phyloP scores from a whole-genome alignment of 2,329 filamentous ascomycete species.

The Penicillium digitatum region DNA sequence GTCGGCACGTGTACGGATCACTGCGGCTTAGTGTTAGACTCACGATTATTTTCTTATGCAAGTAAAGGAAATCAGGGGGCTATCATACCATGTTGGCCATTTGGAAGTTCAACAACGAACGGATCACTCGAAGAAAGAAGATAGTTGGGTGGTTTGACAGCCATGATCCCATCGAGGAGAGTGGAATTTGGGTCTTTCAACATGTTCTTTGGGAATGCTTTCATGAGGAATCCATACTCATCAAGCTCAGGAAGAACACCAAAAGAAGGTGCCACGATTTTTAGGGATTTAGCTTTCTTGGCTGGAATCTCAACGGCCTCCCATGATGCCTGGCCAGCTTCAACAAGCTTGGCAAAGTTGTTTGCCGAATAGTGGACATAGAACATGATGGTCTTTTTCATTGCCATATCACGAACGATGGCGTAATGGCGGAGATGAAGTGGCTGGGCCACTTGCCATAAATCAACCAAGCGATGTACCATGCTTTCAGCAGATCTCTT shows the following conservation, averaged over 20 bases:
- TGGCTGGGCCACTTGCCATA: constrained; percentile 58
- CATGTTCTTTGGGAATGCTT: constrained; percentile 33
- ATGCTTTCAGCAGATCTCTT: constrained; percentile 53
- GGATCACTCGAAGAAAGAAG: constrained; percentile 35
- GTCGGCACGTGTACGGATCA: constrained; percentile 8
- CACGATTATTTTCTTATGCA: constrained; percentile 4
- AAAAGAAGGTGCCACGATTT: constrained; percentile 28
- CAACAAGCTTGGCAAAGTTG: constrained; percentile 53
- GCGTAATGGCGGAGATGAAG: constrained; percentile 54
- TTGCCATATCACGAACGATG: constrained; percentile 53
- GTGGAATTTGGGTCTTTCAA: constrained; percentile 42
- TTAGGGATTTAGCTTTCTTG: constrained; percentile 31
- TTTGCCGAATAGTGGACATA: constrained; percentile 54
- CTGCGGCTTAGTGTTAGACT: constrained; percentile 4
- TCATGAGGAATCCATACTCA: constrained; percentile 47
- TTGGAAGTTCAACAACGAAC: constrained; percentile 23
- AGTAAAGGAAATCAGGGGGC: not conserved
- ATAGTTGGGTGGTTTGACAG: constrained; percentile 34
- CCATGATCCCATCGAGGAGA: constrained; percentile 40
- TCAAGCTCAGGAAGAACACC: constrained; percentile 40
- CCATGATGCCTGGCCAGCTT: constrained; percentile 50
- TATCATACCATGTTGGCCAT: constrained; percentile 33
- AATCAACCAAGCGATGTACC: constrained; percentile 51
- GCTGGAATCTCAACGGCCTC: constrained; percentile 47
- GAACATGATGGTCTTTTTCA: constrained; percentile 46